Conservation (phyloP, 2,329 filamentous ascomycete species). For the Falciphora oryzae region DNA sequence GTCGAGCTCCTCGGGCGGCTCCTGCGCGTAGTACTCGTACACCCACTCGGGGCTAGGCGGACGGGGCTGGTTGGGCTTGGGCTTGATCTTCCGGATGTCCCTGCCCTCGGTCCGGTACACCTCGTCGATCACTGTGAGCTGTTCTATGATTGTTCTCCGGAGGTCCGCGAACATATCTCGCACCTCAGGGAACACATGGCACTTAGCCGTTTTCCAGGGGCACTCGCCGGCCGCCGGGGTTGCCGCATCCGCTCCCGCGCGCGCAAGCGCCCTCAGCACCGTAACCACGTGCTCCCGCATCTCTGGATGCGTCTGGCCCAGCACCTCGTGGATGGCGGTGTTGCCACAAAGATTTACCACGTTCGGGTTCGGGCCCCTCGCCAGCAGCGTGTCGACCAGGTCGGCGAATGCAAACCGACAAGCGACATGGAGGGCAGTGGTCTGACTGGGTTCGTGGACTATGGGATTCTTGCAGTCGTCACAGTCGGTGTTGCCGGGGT, state of each 20-base stretch:
- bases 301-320: neutral
- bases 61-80: neutral
- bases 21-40: neutral
- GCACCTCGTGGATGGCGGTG: neutral
- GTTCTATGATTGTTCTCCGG: neutral
- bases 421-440: conserved; percentile 8
- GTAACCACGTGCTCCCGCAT: neutral
- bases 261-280: neutral
- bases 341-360: neutral
- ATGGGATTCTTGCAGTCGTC: neutral
- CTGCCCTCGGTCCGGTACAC: neutral
- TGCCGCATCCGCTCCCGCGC: neutral
- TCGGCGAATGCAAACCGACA: conserved; percentile 5
- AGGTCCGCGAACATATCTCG: conserved; percentile 4
- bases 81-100: neutral
- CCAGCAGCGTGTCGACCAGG: conserved; percentile 3
- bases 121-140: neutral
- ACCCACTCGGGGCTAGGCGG: neutral
- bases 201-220: neutral
- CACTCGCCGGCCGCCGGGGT: neutral
- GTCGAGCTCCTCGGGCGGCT: neutral
- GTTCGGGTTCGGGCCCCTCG: conserved; percentile 4
- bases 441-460: neutral
- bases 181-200: neutral
- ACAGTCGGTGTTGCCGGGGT: neutral